These are phyloP conservation scores for Fusarium sp. DNA, from an alignment of 2,329 filamentous ascomycete genomes.

Conservation along the genomic window DNA sequence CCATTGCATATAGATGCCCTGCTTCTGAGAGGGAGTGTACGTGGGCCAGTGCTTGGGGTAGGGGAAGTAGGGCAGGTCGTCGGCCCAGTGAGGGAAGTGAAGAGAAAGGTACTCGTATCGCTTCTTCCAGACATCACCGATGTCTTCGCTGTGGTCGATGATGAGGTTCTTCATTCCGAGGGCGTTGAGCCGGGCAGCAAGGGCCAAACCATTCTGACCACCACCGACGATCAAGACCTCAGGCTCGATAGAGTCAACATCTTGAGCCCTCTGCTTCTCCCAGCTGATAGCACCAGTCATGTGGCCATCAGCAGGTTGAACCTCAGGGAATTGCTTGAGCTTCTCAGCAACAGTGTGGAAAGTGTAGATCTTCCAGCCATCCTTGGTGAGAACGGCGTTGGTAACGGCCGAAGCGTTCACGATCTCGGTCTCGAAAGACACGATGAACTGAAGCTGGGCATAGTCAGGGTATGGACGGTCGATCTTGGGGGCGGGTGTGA, in stretches of 20 bases:
- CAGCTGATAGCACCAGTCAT: slow-evolving; percentile 54
- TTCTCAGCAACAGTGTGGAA: slow-evolving; percentile 55
- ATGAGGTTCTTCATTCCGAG: slow-evolving; percentile 61
- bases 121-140: slow-evolving; percentile 72
- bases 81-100: slow-evolving; percentile 74
- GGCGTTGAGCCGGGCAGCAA: slow-evolving; percentile 64
- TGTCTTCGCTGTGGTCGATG: slow-evolving; percentile 59
- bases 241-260: slow-evolving; percentile 58
- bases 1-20: slow-evolving; percentile 74
- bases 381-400: slow-evolving; percentile 52
- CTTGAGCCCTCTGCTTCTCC: slow-evolving; percentile 49
- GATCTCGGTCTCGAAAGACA: slow-evolving; percentile 44
- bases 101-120: slow-evolving; percentile 71
- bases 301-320: slow-evolving; percentile 51
- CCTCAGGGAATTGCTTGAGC: slow-evolving; percentile 53
- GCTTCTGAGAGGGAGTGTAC: slow-evolving; percentile 78
- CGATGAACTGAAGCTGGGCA: slow-evolving; percentile 9
- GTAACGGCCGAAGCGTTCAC: slow-evolving; percentile 53
- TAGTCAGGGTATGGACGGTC: slow-evolving; percentile 12
- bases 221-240: slow-evolving; percentile 69
- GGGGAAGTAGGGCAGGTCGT: slow-evolving; percentile 72
- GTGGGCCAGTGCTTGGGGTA: slow-evolving; percentile 75
- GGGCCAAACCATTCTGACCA: slow-evolving; percentile 58
- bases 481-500: slow-evolving; percentile 10
- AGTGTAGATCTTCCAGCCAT: slow-evolving; percentile 55